Conservation (phyloP, 169 alveolate genomes). For the Amoebophrya sp. region DNA sequence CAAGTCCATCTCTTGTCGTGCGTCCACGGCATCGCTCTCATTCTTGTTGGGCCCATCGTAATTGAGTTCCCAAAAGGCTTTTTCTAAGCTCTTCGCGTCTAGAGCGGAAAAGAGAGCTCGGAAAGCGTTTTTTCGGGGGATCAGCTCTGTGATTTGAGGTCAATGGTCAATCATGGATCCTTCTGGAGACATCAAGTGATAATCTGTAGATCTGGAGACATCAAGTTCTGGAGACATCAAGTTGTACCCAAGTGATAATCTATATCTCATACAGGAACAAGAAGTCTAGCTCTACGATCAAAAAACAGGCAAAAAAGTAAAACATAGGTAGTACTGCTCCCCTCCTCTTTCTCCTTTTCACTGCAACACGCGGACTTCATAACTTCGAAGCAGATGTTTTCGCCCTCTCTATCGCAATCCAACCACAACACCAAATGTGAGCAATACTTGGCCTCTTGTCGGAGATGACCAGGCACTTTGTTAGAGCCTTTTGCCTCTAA, state of each 20-base stretch:
- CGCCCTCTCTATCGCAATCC: slow-evolving; percentile 99
- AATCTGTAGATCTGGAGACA: no score
- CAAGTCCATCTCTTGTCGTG: slow-evolving; percentile 92
- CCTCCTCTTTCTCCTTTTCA: background rate
- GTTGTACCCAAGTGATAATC: no score
- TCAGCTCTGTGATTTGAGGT: background rate
- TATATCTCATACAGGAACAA: no score
- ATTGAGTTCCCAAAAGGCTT: background rate
- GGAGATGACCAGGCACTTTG: slow-evolving; percentile 71
- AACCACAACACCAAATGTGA: slow-evolving; percentile 91
- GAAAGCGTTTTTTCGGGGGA: background rate
- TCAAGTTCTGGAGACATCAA: no score
- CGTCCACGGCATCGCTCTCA: slow-evolving; percentile 91
- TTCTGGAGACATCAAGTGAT: no score
- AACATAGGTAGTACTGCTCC: no score
- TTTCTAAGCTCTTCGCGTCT: background rate
- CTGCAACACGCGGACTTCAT: slow-evolving; percentile 54
- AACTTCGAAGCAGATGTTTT: slow-evolving; percentile 98
- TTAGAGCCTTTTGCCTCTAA: slow-evolving; percentile 61
- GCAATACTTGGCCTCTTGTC: slow-evolving; percentile 76
- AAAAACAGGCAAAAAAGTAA: no score
- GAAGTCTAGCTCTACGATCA: no score
- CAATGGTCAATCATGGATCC: no score
- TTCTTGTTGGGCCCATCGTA: slow-evolving; percentile 60
- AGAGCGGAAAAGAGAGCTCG: background rate